A percentile compares a stretch with the other conserved stretches of the same genome.
Evolutionary conservation across 225 moss, liverwort and hornwort species (phyloP).

Genomic region (Pseudisothecium myosuroides): DNA sequence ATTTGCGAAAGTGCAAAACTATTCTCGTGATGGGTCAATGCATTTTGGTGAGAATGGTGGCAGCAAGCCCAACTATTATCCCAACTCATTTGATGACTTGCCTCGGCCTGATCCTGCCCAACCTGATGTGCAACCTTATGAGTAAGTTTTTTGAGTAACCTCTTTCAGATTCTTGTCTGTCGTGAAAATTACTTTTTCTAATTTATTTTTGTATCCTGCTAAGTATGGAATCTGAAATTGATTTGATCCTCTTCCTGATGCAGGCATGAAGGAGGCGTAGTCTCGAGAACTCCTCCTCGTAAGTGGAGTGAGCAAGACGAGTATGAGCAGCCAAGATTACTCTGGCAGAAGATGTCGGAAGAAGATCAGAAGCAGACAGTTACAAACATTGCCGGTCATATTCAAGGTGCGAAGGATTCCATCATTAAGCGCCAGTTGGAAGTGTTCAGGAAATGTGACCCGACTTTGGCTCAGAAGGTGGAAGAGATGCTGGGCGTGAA

Average conservation of each 20-base stretch:
- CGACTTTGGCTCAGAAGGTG: slow-evolving; percentile 29
- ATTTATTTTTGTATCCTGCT: neutral
- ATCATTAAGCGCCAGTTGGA: slow-evolving; percentile 70
- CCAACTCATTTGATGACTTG: slow-evolving; percentile 62
- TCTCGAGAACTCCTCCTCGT: slow-evolving; percentile 23
- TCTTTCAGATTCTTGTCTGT: neutral
- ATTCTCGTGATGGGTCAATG: slow-evolving; percentile 68
- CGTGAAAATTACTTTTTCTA: too few relatives aligned
- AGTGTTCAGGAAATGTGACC: slow-evolving; percentile 53
- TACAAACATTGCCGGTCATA: slow-evolving; percentile 63
- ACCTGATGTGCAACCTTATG: slow-evolving; percentile 59
- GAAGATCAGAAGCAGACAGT: slow-evolving; percentile 61
- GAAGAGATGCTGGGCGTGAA: slow-evolving; percentile 45
- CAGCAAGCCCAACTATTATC: slow-evolving; percentile 75
- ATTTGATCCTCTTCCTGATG: neutral
- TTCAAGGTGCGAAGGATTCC: slow-evolving; percentile 44
- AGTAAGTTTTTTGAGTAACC: slow-evolving; percentile 2
- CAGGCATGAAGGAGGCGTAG: slow-evolving; percentile 69
- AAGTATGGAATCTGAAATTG: neutral
- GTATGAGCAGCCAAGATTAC: slow-evolving; percentile 43
- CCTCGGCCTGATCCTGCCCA: slow-evolving; percentile 62
- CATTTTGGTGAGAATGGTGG: slow-evolving; percentile 50
- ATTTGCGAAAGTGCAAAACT: slow-evolving; percentile 77
- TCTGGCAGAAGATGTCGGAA: slow-evolving; percentile 58
- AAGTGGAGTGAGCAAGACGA: slow-evolving; percentile 71